Evolutionary conservation across 257 asterid species (phyloP).

Genomic region (Handroanthus guayacan): DNA sequence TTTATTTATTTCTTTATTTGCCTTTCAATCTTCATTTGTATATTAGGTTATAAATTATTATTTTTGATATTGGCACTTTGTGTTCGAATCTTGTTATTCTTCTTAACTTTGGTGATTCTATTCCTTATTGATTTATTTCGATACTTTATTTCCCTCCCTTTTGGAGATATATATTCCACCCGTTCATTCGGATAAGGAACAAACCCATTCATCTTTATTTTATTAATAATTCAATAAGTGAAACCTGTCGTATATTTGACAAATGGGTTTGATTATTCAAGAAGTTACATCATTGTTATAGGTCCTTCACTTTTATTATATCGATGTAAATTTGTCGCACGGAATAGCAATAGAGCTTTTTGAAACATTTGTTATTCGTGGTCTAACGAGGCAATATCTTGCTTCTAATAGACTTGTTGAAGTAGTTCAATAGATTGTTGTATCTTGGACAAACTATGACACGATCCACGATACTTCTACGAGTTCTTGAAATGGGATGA

Average conservation of each 20-base stretch:
- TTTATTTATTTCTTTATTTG: neutral
- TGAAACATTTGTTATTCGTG: no score
- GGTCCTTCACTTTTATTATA: no score
- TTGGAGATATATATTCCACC: slow-evolving; percentile 21
- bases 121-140: slow-evolving; percentile 32
- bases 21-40: neutral
- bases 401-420: no score
- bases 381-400: no score
- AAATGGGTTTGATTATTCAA: no score
- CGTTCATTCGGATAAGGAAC: slow-evolving; percentile 10
- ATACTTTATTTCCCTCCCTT: neutral
- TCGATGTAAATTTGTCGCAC: no score
- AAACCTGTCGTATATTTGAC: no score
- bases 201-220: neutral
- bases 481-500: neutral
- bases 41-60: neutral
- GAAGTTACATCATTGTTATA: no score
- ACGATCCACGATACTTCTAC: neutral
- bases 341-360: no score
- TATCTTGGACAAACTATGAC: neutral
- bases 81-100: slow-evolving; percentile 15
- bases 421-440: neutral
- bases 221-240: neutral
- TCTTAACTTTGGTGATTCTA: slow-evolving; percentile 37
- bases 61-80: neutral